phyloP scores from a whole-genome alignment of 768 basidiomycete species.

The Boletus pseudopeckii region DNA sequence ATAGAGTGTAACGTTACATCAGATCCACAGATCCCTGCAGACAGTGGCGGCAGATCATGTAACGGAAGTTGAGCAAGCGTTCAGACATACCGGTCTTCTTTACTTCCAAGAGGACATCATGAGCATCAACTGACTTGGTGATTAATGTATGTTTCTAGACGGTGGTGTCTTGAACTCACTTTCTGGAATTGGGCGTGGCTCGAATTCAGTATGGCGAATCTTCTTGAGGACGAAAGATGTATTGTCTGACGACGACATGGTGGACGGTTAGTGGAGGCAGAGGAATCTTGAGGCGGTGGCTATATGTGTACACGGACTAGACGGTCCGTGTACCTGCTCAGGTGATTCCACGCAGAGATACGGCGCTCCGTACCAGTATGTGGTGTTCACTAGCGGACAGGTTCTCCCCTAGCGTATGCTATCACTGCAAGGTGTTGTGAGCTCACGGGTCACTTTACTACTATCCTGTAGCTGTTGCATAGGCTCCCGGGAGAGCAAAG shows the following conservation, averaged over 20 bases:
- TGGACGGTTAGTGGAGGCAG: slow-evolving; percentile 1
- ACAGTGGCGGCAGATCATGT: slow-evolving; percentile 9
- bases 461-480: too few relatives aligned
- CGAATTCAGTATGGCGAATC: slow-evolving; percentile 65
- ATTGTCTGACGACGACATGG: slow-evolving; percentile 60
- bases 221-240: slow-evolving; percentile 74
- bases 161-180: slow-evolving; percentile 37
- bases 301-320: slow-evolving; percentile 3
- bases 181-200: slow-evolving; percentile 72
- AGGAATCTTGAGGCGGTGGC: neutral
- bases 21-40: slow-evolving; percentile 82
- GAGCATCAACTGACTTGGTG: slow-evolving; percentile 47
- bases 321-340: slow-evolving; percentile 8
- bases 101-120: slow-evolving; percentile 84
- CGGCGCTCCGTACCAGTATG: too few relatives aligned
- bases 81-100: slow-evolving; percentile 79
- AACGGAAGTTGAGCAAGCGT: slow-evolving; percentile 1
- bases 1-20: slow-evolving; percentile 50
- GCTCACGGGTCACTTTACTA: too few relatives aligned
- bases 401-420: neutral
- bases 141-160: slow-evolving; percentile 6
- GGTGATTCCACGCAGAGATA: neutral
- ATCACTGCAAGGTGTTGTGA: neutral
- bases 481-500: too few relatives aligned
- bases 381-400: neutral